Percentiles rank a stretch among this genome's conserved stretches.
phyloP scores from a whole-genome alignment of 371 early-diverging fungal species.

The Encephalitozoon romaleae region DNA sequence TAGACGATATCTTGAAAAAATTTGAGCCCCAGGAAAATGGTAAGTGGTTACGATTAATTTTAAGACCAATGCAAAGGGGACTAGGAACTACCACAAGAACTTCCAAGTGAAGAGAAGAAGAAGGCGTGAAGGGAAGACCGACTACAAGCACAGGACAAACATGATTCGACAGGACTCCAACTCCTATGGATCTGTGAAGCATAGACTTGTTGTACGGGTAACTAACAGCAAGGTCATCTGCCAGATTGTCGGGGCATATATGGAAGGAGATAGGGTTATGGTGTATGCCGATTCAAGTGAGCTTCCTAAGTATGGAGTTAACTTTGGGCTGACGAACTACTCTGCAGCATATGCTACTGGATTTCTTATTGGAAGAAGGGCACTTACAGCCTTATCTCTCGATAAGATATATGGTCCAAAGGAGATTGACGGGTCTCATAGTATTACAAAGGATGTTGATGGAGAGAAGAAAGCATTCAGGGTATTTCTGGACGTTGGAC shows the following conservation, averaged over 20 bases:
- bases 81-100: conserved; percentile 70
- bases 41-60: not conserved
- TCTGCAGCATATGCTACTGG: conserved; percentile 97
- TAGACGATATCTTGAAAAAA: conserved; percentile 16
- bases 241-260: conserved; percentile 93
- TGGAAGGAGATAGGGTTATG: conserved; percentile 91
- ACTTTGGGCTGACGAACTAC: conserved; percentile 99
- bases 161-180: conserved; percentile 95
- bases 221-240: conserved; percentile 92
- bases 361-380: conserved; percentile 88
- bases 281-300: conserved; percentile 95
- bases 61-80: conserved; percentile 28
- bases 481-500: conserved; percentile 96
- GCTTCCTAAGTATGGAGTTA: conserved; percentile 89
- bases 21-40: conserved; percentile 24
- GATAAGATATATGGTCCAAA: conserved; percentile 72
- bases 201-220: conserved; percentile 97
- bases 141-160: conserved; percentile 98
- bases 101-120: conserved; percentile 62
- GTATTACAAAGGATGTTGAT: conserved; percentile 73
- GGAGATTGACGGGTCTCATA: conserved; percentile 80
- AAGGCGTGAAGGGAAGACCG: conserved; percentile 89
- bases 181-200: conserved; percentile 99
- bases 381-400: conserved; percentile 73
- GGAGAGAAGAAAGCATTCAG: conserved; percentile 93